phyloP scores from a whole-genome alignment of 805 yeast species.

The Metschnikowia vanudenii region DNA sequence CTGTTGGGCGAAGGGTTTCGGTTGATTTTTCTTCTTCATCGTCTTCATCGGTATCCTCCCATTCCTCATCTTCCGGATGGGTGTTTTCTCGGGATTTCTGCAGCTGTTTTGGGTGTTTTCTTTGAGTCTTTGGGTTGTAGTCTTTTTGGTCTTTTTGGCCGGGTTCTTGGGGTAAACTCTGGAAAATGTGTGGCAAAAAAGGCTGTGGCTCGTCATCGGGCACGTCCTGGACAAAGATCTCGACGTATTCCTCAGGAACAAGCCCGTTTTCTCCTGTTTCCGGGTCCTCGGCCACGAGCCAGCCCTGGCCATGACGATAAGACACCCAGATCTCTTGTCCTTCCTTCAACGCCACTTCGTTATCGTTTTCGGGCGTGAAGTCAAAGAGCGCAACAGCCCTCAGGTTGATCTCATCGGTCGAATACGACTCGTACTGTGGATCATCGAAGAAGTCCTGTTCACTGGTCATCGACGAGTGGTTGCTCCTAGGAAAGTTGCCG shows the following conservation, averaged over 20 bases:
- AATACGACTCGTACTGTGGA: conserved; percentile 10
- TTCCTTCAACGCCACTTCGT: conserved; percentile 73
- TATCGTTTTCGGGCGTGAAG: conserved; percentile 90
- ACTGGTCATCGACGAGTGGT: conserved; percentile 8
- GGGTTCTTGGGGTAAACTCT: conserved; percentile 13
- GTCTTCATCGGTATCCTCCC: conserved; percentile 32
- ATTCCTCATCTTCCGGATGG: conserved; percentile 22
- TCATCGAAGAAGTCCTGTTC: conserved; percentile 14
- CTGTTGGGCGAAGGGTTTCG: not conserved
- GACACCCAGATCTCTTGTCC: conserved; percentile 85
- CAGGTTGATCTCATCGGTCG: conserved; percentile 40
- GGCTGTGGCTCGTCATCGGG: conserved; percentile 43
- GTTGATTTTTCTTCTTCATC: not conserved
- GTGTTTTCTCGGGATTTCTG: not conserved
- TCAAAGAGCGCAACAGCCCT: conserved; percentile 87
- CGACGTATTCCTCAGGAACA: conserved; percentile 93
- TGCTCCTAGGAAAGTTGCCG: conserved; percentile 39
- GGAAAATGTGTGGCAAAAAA: conserved; percentile 41
- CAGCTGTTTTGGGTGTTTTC: not conserved
- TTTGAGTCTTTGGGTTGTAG: too few species aligned
- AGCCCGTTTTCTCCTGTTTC: conserved; percentile 79
- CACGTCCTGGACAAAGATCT: conserved; percentile 38
- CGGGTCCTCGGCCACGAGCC: conserved; percentile 91
- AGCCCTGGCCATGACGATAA: conserved; percentile 95
- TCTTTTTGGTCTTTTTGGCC: not conserved